Percentiles rank a stretch among this genome's conserved stretches.
Evolutionary conservation across 768 basidiomycete species (phyloP).

Genomic region (Trichaptum fuscoviolaceum): DNA sequence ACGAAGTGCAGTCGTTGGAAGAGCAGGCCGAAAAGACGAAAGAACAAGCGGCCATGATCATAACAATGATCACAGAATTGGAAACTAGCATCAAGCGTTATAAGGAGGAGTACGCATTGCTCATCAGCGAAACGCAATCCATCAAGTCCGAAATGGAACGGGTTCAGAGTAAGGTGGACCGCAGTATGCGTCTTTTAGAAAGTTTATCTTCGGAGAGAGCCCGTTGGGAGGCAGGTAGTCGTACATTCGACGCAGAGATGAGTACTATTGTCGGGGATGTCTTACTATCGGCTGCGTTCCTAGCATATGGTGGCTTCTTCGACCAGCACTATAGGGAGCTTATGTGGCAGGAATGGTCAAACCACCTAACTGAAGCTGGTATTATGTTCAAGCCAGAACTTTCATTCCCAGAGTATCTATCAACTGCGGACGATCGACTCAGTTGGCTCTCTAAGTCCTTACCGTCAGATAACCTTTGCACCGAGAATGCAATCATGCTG

Average conservation of each 20-base stretch:
- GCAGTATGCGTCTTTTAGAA: slow-evolving; percentile 91
- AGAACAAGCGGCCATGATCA: slow-evolving; percentile 85
- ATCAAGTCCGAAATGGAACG: slow-evolving; percentile 98
- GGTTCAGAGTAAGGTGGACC: slow-evolving; percentile 94
- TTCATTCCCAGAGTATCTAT: slow-evolving; percentile 91
- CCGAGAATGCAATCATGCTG: slow-evolving; percentile 99
- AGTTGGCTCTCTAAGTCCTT: slow-evolving; percentile 94
- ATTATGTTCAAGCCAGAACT: slow-evolving; percentile 91
- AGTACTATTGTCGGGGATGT: slow-evolving; percentile 98
- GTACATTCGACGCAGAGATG: slow-evolving; percentile 97
- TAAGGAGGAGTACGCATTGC: slow-evolving; percentile 94
- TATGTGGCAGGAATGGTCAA: slow-evolving; percentile 96
- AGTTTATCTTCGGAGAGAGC: slow-evolving; percentile 92
- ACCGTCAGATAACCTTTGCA: slow-evolving; percentile 93
- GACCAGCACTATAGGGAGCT: slow-evolving; percentile 96
- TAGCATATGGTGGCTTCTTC: slow-evolving; percentile 97
- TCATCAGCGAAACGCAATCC: slow-evolving; percentile 95
- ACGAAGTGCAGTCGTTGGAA: slow-evolving; percentile 92
- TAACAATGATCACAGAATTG: slow-evolving; percentile 87
- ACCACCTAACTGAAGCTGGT: slow-evolving; percentile 81
- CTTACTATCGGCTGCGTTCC: slow-evolving; percentile 89
- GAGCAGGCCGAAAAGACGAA: slow-evolving; percentile 92
- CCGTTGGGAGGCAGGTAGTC: slow-evolving; percentile 93
- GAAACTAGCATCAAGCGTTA: slow-evolving; percentile 89
- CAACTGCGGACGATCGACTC: slow-evolving; percentile 93